A percentile compares a stretch with the other conserved stretches of the same genome.
Conservation (phyloP, 306 rosid species). For the Corylus avellana region DNA sequence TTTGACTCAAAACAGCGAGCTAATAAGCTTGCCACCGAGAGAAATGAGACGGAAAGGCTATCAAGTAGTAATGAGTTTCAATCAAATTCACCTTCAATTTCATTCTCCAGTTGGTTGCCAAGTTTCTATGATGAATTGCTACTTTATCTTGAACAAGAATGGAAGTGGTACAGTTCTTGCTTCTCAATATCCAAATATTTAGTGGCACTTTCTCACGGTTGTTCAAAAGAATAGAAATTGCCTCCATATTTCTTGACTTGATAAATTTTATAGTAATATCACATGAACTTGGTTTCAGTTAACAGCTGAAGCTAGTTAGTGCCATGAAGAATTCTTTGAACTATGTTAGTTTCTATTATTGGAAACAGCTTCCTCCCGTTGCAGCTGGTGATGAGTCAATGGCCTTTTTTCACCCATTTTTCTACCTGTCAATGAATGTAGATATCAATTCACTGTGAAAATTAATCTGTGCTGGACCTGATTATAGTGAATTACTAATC, state of each 20-base stretch:
- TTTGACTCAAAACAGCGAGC: constrained; percentile 65
- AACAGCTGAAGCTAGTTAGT: neutral
- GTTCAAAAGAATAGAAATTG: constrained; percentile 1
- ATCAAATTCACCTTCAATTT: constrained; percentile 46
- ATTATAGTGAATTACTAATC: too few species aligned
- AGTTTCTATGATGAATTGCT: constrained; percentile 90
- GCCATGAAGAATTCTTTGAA: neutral
- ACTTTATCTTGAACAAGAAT: constrained; percentile 97
- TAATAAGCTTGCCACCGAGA: constrained; percentile 59
- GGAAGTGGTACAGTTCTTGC: constrained; percentile 78
- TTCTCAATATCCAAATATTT: constrained; percentile 24
- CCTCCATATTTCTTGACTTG: neutral
- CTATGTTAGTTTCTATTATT: neutral
- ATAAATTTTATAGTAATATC: neutral
- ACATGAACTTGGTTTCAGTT: neutral
- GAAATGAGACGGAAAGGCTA: constrained; percentile 57
- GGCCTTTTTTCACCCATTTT: neutral
- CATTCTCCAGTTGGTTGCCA: constrained; percentile 87
- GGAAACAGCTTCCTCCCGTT: neutral
- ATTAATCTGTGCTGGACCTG: neutral
- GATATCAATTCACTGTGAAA: neutral
- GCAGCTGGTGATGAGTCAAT: neutral
- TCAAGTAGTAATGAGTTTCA: constrained; percentile 52
- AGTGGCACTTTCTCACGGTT: constrained; percentile 9
- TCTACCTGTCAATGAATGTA: neutral